Evolutionary conservation across 345 rosid species (phyloP).

Genomic region (Moricandia arvensis): DNA sequence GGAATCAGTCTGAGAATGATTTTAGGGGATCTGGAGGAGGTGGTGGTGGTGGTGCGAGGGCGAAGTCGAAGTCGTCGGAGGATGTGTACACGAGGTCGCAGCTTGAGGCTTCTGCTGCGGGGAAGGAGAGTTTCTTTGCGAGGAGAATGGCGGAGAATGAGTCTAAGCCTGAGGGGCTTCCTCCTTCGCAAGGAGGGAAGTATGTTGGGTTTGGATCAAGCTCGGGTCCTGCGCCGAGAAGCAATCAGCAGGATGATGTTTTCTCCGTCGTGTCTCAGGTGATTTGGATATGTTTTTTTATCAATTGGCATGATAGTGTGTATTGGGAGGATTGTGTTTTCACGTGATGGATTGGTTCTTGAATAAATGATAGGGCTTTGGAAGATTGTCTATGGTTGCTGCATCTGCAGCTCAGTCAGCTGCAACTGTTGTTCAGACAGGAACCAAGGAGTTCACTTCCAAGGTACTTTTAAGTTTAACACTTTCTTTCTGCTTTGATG

Average conservation of each 20-base stretch:
- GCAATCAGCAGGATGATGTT: constrained; percentile 67
- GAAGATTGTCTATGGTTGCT: constrained; percentile 80
- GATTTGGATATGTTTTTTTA: constrained; percentile 19
- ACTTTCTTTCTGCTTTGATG: background rate
- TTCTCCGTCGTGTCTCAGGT: constrained; percentile 84
- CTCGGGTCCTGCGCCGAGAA: constrained; percentile 50
- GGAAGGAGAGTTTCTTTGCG: constrained; percentile 80
- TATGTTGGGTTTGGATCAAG: constrained; percentile 94
- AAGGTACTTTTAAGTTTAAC: constrained; percentile 14
- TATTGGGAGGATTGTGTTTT: too few relatives aligned
- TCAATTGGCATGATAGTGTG: too few relatives aligned
- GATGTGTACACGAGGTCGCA: constrained; percentile 71
- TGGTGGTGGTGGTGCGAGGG: constrained; percentile 41
- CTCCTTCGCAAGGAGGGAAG: constrained; percentile 94
- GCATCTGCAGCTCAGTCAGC: constrained; percentile 61
- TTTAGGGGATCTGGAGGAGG: constrained; percentile 47
- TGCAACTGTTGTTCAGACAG: constrained; percentile 72
- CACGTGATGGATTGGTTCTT: too few relatives aligned
- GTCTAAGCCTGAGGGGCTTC: constrained; percentile 78
- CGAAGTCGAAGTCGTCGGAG: constrained; percentile 73
- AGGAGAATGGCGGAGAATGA: constrained; percentile 74
- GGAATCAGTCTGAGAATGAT: constrained; percentile 78
- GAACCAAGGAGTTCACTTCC: constrained; percentile 38
- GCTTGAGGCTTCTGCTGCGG: constrained; percentile 85
- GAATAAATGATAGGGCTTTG: constrained; percentile 61